Conservation (phyloP, 106 monocot genomes). For the Amphibolis antarctica region DNA sequence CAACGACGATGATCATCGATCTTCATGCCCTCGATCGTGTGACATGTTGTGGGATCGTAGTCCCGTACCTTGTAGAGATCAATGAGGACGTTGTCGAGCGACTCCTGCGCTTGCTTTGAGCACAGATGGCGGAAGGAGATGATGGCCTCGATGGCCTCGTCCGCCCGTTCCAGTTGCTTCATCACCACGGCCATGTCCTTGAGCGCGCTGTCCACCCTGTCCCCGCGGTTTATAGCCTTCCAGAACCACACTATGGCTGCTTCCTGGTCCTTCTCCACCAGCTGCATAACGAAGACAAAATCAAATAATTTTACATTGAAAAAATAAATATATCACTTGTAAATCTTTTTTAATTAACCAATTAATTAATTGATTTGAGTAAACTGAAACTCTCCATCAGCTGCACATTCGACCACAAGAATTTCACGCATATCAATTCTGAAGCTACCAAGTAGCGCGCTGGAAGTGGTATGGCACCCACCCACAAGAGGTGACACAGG, state of each 20-base stretch:
- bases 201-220: slow-evolving; percentile 65
- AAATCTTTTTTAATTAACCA: too few relatives aligned
- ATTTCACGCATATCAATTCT: too few relatives aligned
- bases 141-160: slow-evolving; percentile 25
- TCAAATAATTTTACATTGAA: background rate
- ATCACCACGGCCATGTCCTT: slow-evolving; percentile 86
- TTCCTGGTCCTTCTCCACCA: slow-evolving; percentile 70
- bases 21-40: background rate
- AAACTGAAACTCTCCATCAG: too few relatives aligned
- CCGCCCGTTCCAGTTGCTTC: slow-evolving; percentile 56
- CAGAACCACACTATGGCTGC: slow-evolving; percentile 62
- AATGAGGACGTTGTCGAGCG: slow-evolving; percentile 24
- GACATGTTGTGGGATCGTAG: background rate
- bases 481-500: too few relatives aligned
- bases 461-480: too few relatives aligned
- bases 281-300: slow-evolving; percentile 22
- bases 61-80: slow-evolving; percentile 25
- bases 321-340: too few relatives aligned
- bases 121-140: slow-evolving; percentile 21
- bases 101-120: slow-evolving; percentile 28
- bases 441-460: too few relatives aligned
- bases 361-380: too few relatives aligned
- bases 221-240: slow-evolving; percentile 66
- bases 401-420: too few relatives aligned
- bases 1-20: too few relatives aligned